Evolutionary conservation across 2,329 filamentous ascomycete genomes (phyloP).

Genomic region (Trichoderma hamatum): DNA sequence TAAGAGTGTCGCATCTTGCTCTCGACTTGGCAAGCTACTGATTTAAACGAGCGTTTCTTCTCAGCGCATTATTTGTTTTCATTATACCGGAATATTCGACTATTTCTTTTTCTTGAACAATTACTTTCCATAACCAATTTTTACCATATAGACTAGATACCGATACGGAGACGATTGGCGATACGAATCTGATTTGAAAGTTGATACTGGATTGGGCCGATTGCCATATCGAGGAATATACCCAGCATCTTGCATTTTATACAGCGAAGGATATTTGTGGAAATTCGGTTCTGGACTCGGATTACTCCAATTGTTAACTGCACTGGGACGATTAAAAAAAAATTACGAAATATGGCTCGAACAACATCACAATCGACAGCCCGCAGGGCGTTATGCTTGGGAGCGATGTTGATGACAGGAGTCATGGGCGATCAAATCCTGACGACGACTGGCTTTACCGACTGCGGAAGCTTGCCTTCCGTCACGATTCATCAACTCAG

Average conservation of each 20-base stretch:
- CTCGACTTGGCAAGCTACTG: background rate
- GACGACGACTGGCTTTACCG: constrained; percentile 77
- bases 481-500: constrained; percentile 74
- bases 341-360: constrained; percentile 40
- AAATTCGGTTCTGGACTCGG: constrained; percentile 29
- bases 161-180: constrained; percentile 17
- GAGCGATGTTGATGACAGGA: constrained; percentile 44
- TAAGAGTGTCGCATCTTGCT: constrained; percentile 10
- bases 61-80: background rate
- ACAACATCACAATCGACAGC: constrained; percentile 36
- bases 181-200: constrained; percentile 6
- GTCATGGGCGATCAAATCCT: constrained; percentile 72
- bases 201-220: constrained; percentile 15
- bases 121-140: constrained; percentile 8
- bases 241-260: constrained; percentile 9
- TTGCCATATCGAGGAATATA: background rate
- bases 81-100: constrained; percentile 14
- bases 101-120: constrained; percentile 24
- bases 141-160: constrained; percentile 1
- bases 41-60: constrained; percentile 4
- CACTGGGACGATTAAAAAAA: constrained; percentile 6
- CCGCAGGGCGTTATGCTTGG: constrained; percentile 41
- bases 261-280: background rate
- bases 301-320: constrained; percentile 26
- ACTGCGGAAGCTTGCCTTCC: constrained; percentile 59